phyloP scores from a whole-genome alignment of 1,139 yeast species.

The Yamadazyma dendronema region DNA sequence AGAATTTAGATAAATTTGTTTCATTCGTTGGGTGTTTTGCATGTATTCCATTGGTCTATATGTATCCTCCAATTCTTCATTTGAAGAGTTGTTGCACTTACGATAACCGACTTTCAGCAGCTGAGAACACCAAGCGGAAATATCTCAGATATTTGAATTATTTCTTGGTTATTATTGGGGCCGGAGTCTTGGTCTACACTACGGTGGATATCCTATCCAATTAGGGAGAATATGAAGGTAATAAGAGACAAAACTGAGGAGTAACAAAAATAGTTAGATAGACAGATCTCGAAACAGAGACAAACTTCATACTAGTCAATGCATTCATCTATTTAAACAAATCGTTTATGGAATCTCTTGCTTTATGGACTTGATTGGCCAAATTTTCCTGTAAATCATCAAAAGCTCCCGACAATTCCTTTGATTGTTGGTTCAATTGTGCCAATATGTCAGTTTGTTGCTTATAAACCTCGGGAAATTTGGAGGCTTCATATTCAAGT shows the following conservation, averaged over 20 bases:
- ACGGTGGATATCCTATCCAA: conserved; percentile 51
- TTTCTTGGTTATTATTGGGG: conserved; percentile 53
- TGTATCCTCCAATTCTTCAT: conserved; percentile 79
- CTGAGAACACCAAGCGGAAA: conserved; percentile 22
- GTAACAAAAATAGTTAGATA: no score
- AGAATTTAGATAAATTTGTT: conserved; percentile 67
- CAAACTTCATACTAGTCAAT: not conserved
- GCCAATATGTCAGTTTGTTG: conserved; percentile 19
- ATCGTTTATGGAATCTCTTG: conserved; percentile 24
- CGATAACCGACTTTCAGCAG: conserved; percentile 15
- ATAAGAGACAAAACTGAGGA: not conserved
- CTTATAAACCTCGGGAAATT: conserved; percentile 37
- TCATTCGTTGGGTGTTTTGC: conserved; percentile 81
- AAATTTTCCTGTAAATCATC: conserved; percentile 17
- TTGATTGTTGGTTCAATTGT: conserved; percentile 13
- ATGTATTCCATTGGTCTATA: conserved; percentile 78
- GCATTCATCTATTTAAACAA: conserved; percentile 12
- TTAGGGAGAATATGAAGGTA: no score
- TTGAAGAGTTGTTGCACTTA: conserved; percentile 36
- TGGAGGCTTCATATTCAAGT: conserved; percentile 57
- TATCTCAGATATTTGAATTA: conserved; percentile 42
- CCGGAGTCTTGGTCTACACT: conserved; percentile 60
- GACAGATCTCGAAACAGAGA: no score
- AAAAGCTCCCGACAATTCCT: conserved; percentile 13
- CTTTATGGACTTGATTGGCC: conserved; percentile 25